phyloP scores from a whole-genome alignment of 1,284 basidiomycete genomes.

The Somion occarium region DNA sequence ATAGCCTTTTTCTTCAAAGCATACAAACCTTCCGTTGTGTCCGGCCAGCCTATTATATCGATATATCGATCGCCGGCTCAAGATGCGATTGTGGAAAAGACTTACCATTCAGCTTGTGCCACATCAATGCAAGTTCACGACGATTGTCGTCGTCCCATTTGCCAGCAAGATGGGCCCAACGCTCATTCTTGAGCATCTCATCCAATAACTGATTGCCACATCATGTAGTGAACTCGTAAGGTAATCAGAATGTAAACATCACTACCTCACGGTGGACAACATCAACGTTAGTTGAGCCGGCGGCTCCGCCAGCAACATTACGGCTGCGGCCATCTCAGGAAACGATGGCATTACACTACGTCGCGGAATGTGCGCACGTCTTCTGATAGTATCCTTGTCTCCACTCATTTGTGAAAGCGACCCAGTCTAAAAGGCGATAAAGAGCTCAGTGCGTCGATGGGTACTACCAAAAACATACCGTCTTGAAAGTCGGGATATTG shows the following conservation, averaged over 20 bases:
- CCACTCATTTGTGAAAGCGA: slow-evolving; percentile 53
- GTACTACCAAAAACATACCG: slow-evolving; percentile 6
- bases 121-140: slow-evolving; percentile 40
- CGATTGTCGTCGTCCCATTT: slow-evolving; percentile 40
- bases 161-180: slow-evolving; percentile 42
- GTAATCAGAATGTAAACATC: slow-evolving; percentile 3
- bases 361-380: slow-evolving; percentile 35
- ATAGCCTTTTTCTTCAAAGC: slow-evolving; percentile 46
- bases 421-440: slow-evolving; percentile 31
- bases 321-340: slow-evolving; percentile 19
- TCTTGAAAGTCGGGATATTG: slow-evolving; percentile 21
- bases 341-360: not conserved
- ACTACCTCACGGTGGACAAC: slow-evolving; percentile 51
- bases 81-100: slow-evolving; percentile 6
- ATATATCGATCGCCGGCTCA: not conserved
- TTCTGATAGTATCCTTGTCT: slow-evolving; percentile 41
- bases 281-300: slow-evolving; percentile 50
- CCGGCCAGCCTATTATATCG: slow-evolving; percentile 46
- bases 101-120: slow-evolving; percentile 54
- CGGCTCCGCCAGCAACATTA: slow-evolving; percentile 37
- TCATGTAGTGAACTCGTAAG: not conserved
- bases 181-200: slow-evolving; percentile 38
- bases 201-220: slow-evolving; percentile 46
- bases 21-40: slow-evolving; percentile 43
- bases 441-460: not conserved